Conservation (phyloP, 2,329 filamentous ascomycete species). For the Trichoderma gracile region DNA sequence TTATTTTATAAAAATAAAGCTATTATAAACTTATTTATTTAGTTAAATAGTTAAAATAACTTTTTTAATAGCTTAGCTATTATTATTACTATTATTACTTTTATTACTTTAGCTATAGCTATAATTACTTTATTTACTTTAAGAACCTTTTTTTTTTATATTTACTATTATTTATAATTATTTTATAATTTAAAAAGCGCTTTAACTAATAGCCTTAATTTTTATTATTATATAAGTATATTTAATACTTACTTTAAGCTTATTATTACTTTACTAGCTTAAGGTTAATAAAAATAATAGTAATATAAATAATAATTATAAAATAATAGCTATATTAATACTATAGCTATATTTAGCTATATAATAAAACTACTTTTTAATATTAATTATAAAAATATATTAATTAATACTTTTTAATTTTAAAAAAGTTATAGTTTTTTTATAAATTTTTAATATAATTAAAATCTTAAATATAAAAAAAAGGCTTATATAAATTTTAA, state of each 20-base stretch:
- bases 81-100: too few relatives aligned
- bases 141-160: not conserved
- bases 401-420: not conserved
- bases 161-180: not conserved
- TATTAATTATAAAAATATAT: not conserved
- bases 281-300: not conserved
- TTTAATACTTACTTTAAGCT: constrained; percentile 16
- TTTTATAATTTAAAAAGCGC: not conserved
- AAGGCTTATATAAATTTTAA: not conserved
- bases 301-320: not conserved
- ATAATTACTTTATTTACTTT: too few relatives aligned
- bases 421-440: not conserved
- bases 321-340: not conserved
- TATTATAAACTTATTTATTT: too few relatives aligned
- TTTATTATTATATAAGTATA: not conserved
- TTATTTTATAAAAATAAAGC: too few relatives aligned
- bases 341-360: not conserved
- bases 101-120: not conserved
- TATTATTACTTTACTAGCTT: not conserved
- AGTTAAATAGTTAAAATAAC: too few relatives aligned
- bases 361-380: too few relatives aligned
- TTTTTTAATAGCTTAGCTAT: too few relatives aligned
- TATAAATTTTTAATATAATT: too few relatives aligned
- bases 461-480: not conserved
- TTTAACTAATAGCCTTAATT: not conserved